Evolutionary conservation across 176 grass and related monocot species (phyloP).

Genomic region (Guadua angustifolia): DNA sequence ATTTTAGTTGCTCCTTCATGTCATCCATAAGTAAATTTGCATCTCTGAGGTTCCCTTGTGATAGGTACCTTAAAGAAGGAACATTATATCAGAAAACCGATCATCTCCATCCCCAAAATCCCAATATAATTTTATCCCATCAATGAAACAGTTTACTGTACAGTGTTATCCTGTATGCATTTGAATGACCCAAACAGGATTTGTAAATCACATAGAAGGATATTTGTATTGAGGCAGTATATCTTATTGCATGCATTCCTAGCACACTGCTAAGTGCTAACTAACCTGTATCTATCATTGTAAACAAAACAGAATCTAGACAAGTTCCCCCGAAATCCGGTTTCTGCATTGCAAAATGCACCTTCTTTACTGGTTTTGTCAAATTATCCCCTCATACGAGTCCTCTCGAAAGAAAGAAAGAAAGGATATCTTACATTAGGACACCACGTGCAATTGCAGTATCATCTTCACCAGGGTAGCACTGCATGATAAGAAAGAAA

Average conservation of each 20-base stretch:
- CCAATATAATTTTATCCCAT: conserved; percentile 28
- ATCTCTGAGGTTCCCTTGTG: conserved; percentile 92
- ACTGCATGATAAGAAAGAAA: conserved; percentile 54
- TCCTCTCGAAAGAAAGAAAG: conserved; percentile 30
- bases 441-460: conserved; percentile 87
- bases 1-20: conserved; percentile 72
- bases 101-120: conserved; percentile 13
- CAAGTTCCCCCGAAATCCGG: conserved; percentile 12
- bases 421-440: conserved; percentile 69
- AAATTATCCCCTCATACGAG: conserved; percentile 3
- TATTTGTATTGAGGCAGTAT: conserved; percentile 27
- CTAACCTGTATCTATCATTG: conserved; percentile 4
- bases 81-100: conserved; percentile 37
- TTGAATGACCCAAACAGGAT: not conserved
- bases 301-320: conserved; percentile 31
- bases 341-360: conserved; percentile 36
- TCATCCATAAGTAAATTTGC: conserved; percentile 93
- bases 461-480: conserved; percentile 98
- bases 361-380: not conserved
- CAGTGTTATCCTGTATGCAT: not conserved
- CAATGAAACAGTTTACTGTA: conserved; percentile 23
- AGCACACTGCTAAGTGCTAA: conserved; percentile 28
- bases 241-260: not conserved
- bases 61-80: conserved; percentile 75
- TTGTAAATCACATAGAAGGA: conserved; percentile 9